phyloP scores from a whole-genome alignment of 306 rosid species.

The Cucumis cinereus region DNA sequence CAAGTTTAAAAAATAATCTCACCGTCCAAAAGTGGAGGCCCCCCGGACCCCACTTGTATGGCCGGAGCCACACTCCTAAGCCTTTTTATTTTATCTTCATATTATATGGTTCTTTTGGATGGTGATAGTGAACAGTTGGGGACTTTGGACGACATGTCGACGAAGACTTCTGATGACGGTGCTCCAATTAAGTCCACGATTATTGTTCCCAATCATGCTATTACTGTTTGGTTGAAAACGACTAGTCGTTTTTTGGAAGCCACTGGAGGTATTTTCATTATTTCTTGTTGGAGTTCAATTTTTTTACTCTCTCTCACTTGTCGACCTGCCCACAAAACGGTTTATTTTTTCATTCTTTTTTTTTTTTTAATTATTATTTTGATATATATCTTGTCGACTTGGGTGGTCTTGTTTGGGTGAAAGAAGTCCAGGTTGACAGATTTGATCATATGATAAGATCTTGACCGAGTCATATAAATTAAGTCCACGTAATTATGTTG shows the following conservation, averaged over 20 bases:
- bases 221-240: no score
- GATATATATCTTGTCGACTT: neutral
- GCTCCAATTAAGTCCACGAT: neutral
- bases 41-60: neutral
- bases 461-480: no score
- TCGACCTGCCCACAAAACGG: no score
- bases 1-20: neutral
- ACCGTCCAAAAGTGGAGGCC: neutral
- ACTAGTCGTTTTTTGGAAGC: no score
- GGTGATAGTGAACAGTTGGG: neutral
- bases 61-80: neutral
- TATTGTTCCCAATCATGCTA: neutral
- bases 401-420: no score
- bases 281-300: no score
- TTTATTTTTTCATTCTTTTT: no score
- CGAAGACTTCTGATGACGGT: neutral
- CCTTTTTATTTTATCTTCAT: neutral
- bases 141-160: neutral
- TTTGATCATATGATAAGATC: no score
- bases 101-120: neutral
- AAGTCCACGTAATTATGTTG: neutral
- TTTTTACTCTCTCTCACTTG: no score
- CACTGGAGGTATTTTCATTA: no score
- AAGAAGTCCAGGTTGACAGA: no score
- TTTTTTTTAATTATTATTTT: no score